Evolutionary conservation across 2,329 filamentous ascomycete species (phyloP).

Genomic region (Apiospora rasikravindrae): DNA sequence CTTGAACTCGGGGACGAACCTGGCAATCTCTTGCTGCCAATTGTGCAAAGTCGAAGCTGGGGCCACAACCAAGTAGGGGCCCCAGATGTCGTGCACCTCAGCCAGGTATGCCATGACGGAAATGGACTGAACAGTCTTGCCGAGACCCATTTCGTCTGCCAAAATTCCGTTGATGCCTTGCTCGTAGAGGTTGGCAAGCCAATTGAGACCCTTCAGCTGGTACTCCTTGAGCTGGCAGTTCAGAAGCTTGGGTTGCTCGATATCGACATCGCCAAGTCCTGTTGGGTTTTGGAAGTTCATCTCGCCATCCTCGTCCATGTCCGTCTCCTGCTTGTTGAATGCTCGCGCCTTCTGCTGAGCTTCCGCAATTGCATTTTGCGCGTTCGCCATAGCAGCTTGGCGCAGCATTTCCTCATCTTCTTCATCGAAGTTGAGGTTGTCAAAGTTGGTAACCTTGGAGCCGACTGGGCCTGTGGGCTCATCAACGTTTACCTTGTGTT

Average conservation of each 20-base stretch:
- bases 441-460: slow-evolving; percentile 87
- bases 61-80: slow-evolving; percentile 94
- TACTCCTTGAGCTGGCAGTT: slow-evolving; percentile 97
- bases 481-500: slow-evolving; percentile 54
- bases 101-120: slow-evolving; percentile 99
- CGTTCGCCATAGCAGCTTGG: slow-evolving; percentile 87
- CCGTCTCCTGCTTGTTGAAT: slow-evolving; percentile 79
- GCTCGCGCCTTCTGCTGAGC: slow-evolving; percentile 90
- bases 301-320: slow-evolving; percentile 89
- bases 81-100: slow-evolving; percentile 97
- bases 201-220: slow-evolving; percentile 98
- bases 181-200: slow-evolving; percentile 98
- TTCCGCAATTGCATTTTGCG: slow-evolving; percentile 92
- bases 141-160: slow-evolving; percentile 99
- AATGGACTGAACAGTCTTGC: slow-evolving; percentile 98
- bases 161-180: slow-evolving; percentile 99
- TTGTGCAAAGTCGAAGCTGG: slow-evolving; percentile 97
- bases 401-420: slow-evolving; percentile 85
- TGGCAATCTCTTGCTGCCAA: slow-evolving; percentile 98
- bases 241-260: slow-evolving; percentile 92
- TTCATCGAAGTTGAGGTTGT: slow-evolving; percentile 93
- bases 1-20: slow-evolving; percentile 93
- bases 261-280: slow-evolving; percentile 90
- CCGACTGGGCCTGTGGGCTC: slow-evolving; percentile 60
- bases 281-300: slow-evolving; percentile 99